Conservation (phyloP, 2,329 filamentous ascomycete species). For the Aspergillus neotritici region DNA sequence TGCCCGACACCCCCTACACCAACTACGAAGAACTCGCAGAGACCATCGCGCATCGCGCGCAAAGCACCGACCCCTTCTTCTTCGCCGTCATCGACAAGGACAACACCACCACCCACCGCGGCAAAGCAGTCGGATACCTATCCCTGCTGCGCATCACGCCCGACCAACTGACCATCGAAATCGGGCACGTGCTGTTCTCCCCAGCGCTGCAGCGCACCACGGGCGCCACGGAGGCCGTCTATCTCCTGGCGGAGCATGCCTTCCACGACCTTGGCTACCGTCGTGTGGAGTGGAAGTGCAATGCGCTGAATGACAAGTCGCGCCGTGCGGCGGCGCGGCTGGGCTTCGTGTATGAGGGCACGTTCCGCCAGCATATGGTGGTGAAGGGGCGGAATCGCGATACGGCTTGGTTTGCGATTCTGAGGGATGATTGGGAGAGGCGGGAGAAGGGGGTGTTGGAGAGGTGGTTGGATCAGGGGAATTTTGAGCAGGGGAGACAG, state of each 20-base stretch:
- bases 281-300: constrained; percentile 61
- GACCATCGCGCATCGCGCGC: constrained; percentile 19
- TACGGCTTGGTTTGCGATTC: constrained; percentile 56
- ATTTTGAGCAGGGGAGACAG: constrained; percentile 53
- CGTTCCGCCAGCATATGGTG: constrained; percentile 58
- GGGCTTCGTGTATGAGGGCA: constrained; percentile 56
- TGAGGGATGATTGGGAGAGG: constrained; percentile 57
- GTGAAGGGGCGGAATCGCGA: constrained; percentile 53
- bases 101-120: constrained; percentile 14
- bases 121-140: constrained; percentile 40
- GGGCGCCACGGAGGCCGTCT: constrained; percentile 54
- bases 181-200: constrained; percentile 53
- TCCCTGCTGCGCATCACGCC: constrained; percentile 45
- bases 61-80: constrained; percentile 36
- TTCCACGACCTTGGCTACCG: constrained; percentile 52
- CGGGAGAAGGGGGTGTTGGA: constrained; percentile 50
- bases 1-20: constrained; percentile 34
- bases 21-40: constrained; percentile 26
- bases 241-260: constrained; percentile 49
- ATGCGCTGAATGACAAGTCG: constrained; percentile 52
- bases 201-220: constrained; percentile 48
- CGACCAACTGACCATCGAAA: constrained; percentile 49
- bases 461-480: constrained; percentile 49
- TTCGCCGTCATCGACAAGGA: constrained; percentile 42
- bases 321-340: constrained; percentile 51